These are phyloP conservation scores for Oryza glumipatula DNA, from an alignment of 176 grass and related monocot species.

Conservation along the genomic window DNA sequence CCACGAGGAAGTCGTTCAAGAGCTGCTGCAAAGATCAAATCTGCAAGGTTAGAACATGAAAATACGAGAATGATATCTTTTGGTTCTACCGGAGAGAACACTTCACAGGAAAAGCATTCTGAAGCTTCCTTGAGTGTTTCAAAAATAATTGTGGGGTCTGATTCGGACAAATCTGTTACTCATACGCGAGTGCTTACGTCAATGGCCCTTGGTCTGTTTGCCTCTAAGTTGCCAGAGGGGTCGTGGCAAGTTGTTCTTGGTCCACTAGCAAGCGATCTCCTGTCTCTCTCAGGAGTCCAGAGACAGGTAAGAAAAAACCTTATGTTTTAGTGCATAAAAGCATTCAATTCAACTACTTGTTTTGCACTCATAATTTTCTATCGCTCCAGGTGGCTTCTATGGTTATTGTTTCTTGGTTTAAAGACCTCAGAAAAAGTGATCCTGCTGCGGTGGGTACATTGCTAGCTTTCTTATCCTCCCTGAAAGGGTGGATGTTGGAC, in stretches of 20 bases:
- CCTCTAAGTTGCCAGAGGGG: slow-evolving; percentile 76
- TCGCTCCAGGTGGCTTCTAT: slow-evolving; percentile 75
- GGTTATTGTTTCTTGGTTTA: slow-evolving; percentile 93
- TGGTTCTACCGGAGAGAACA: slow-evolving; percentile 67
- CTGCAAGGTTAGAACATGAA: slow-evolving; percentile 67
- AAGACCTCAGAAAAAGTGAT: slow-evolving; percentile 78
- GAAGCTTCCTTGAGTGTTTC: slow-evolving; percentile 57
- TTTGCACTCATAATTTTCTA: slow-evolving; percentile 6
- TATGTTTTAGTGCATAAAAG: slow-evolving; percentile 6
- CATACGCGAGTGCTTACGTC: slow-evolving; percentile 83
- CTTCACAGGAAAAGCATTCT: slow-evolving; percentile 53
- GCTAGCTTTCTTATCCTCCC: slow-evolving; percentile 60
- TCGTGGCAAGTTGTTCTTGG: slow-evolving; percentile 77
- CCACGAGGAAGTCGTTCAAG: slow-evolving; percentile 88
- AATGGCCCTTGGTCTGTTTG: slow-evolving; percentile 89
- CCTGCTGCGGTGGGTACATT: slow-evolving; percentile 46
- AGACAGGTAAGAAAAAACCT: slow-evolving; percentile 68
- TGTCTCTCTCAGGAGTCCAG: slow-evolving; percentile 86
- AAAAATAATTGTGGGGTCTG: slow-evolving; percentile 82
- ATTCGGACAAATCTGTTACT: slow-evolving; percentile 97
- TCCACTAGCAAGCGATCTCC: slow-evolving; percentile 70
- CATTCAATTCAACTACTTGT: slow-evolving; percentile 30
- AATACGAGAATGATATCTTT: slow-evolving; percentile 54
- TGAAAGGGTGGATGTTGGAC: slow-evolving; percentile 84
- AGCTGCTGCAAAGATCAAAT: slow-evolving; percentile 95